Evolutionary conservation across 1,284 basidiomycete genomes (phyloP).

Genomic region (Sporisorium graminicola): DNA sequence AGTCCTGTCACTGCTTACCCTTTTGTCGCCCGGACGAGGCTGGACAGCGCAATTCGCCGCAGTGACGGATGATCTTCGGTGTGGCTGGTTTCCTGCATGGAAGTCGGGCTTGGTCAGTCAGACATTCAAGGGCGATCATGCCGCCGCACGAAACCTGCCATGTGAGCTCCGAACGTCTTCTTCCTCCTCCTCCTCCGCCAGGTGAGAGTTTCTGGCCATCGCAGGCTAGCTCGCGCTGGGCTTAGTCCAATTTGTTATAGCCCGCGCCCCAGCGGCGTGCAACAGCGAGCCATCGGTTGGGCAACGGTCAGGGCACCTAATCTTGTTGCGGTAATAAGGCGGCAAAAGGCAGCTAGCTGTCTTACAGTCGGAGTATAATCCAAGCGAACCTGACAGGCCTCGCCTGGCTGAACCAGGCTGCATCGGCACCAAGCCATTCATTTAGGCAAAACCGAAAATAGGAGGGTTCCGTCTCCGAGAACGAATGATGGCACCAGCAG

Average conservation of each 20-base stretch:
- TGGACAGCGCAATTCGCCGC: no score
- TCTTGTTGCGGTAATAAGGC: background rate
- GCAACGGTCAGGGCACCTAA: no score
- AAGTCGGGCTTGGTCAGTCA: background rate
- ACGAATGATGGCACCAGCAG: background rate
- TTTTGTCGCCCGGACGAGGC: no score
- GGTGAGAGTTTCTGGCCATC: no score
- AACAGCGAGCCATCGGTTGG: background rate
- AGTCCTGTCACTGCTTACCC: no score
- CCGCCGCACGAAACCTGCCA: background rate
- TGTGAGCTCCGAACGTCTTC: background rate
- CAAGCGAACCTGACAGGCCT: conserved; percentile 7
- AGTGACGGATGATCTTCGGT: conserved; percentile 1
- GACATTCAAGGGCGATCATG: no score
- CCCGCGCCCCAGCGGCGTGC: background rate
- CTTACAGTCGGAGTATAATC: background rate
- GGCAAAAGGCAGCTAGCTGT: background rate
- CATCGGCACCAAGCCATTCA: background rate
- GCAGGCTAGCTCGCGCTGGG: no score
- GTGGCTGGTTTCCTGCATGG: background rate
- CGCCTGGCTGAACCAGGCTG: background rate
- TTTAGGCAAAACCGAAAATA: conserved; percentile 1
- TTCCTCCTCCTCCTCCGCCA: background rate
- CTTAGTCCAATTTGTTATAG: background rate
- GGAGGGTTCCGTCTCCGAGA: background rate